These are phyloP conservation scores for Planoprotostelium fungivorum DNA, from an alignment of 78 protist genomes.

Conservation along the genomic window DNA sequence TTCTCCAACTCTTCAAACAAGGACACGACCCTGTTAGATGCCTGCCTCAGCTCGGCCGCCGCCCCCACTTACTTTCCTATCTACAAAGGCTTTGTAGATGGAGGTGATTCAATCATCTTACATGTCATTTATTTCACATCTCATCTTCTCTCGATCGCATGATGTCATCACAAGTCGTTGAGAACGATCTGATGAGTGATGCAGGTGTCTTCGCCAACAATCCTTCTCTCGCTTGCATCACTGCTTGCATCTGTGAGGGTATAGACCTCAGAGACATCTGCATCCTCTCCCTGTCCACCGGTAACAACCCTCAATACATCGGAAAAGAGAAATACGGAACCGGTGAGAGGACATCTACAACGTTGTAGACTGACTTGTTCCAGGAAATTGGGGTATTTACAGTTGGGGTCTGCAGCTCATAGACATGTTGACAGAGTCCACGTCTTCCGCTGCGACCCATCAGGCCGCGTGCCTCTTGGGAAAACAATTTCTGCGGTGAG, in stretches of 20 bases:
- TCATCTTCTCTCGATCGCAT: no score
- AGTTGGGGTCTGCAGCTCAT: slow-evolving; percentile 59
- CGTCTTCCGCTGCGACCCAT: background rate
- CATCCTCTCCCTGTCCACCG: slow-evolving; percentile 41
- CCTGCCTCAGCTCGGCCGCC: slow-evolving; percentile 41
- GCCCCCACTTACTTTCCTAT: slow-evolving; percentile 68
- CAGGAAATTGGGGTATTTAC: slow-evolving; percentile 35
- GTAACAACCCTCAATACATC: slow-evolving; percentile 39
- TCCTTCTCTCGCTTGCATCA: slow-evolving; percentile 37
- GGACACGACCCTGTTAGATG: slow-evolving; percentile 34
- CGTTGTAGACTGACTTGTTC: background rate
- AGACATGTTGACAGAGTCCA: slow-evolving; percentile 45
- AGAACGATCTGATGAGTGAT: no score
- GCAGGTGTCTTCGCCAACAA: slow-evolving; percentile 61
- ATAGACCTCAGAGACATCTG: slow-evolving; percentile 12
- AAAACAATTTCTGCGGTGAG: background rate
- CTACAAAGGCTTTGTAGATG: slow-evolving; percentile 54
- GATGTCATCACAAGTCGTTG: no score
- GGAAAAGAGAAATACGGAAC: slow-evolving; percentile 37
- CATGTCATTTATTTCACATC: no score
- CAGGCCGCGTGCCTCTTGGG: background rate
- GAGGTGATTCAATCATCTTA: no score
- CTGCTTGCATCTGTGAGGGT: slow-evolving; percentile 34
- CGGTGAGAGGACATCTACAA: slow-evolving; percentile 11
- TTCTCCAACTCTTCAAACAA: slow-evolving; percentile 17